Evolutionary conservation across 495 filamentous ascomycete genomes (phyloP), one percentile per base, ranked within the genome.

Genomic region (Hyaloscypha hepaticicola): DNA sequence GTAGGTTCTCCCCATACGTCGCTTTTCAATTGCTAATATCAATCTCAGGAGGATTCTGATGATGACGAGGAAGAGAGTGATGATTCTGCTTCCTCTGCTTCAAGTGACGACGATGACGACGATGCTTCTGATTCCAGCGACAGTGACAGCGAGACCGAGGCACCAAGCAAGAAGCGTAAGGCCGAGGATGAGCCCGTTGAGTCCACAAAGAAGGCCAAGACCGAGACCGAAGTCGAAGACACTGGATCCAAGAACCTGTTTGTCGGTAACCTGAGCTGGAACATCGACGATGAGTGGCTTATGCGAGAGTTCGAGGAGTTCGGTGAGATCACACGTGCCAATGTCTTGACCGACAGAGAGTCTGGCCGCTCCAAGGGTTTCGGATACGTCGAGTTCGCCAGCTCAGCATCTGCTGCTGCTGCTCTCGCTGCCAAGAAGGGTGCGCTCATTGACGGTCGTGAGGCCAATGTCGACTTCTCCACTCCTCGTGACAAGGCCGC

Each of bases 201-300:
- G 27, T 67, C 79, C 5, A 76, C 83, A 60, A 99, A 99, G 88
- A 97, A 96, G 85, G 77, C 79, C 74, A 97, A 97, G 88, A 85
- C 84, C 22, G 86, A 86, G 34, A 16, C 38, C 38, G 81, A 77
- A 16, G 70, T 67, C 22, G 81, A 83, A 9, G 83, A 86, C 73
- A 82, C 80, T 66, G 82, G 83, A 24, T 83, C 82, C 70, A 83
- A 82, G 73, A 92, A 89, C 74, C 87, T 98, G 55, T 97, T 96
- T 78, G 86, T 96, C 69, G 96, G 95, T 67, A 94, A 93, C 80
- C 83, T 99, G 61, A 94, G 92, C 71, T 99, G 93, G 93, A 93
- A 89, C 72, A 81, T 99, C 57, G 92, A 96, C 71, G 95, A 98
- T 76, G 90, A 95, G 65, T 91, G 88, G 86, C 87, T 99, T 60